These are phyloP conservation scores for Skeletonema tropicum DNA, from an alignment of 108 stramenopile genomes.

Conservation along the genomic window DNA sequence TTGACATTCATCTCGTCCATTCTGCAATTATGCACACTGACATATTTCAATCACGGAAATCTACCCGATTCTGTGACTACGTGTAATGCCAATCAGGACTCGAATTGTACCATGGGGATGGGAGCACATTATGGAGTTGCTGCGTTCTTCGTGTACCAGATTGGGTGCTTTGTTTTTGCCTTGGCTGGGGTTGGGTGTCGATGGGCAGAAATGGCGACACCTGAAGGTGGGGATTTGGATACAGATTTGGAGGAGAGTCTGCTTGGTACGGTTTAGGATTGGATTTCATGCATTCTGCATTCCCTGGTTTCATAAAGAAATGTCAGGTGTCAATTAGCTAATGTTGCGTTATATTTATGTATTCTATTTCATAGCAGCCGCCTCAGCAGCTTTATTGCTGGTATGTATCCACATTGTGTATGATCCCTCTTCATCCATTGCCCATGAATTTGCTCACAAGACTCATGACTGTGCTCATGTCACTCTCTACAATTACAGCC, in stretches of 20 bases:
- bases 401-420: too few species aligned
- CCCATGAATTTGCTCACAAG: conserved; percentile 10
- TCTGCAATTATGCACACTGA: background rate
- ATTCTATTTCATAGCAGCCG: background rate
- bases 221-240: background rate
- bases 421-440: background rate
- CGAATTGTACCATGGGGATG: background rate
- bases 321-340: too few species aligned
- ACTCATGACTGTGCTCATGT: conserved; percentile 13
- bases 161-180: background rate
- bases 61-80: background rate
- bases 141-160: background rate
- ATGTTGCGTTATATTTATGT: background rate
- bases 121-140: background rate
- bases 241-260: background rate
- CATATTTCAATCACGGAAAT: background rate
- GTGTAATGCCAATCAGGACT: background rate
- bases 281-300: too few species aligned
- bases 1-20: background rate
- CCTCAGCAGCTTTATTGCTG: background rate
- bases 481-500: background rate
- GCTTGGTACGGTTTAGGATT: background rate
- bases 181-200: background rate
- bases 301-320: too few species aligned
- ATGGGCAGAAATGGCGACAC: background rate